Evolutionary conservation across 2,329 filamentous ascomycete genomes (phyloP).

Genomic region (Nothopassalora personata): DNA sequence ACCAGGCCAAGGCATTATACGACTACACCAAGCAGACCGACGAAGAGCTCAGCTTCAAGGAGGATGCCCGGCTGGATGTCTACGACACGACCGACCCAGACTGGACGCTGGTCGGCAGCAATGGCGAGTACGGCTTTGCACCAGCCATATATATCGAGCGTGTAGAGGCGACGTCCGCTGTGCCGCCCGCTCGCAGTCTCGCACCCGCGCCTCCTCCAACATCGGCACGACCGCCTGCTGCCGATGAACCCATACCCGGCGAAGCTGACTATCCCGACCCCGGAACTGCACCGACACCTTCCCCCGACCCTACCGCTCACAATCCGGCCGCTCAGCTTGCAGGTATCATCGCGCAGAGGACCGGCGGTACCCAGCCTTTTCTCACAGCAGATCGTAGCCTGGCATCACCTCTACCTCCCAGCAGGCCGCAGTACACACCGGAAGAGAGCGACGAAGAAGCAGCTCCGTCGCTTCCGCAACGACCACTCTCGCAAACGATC

Average conservation of each 20-base stretch:
- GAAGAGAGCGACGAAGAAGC: constrained; percentile 64
- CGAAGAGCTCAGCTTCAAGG: constrained; percentile 91
- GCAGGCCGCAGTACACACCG: constrained; percentile 54
- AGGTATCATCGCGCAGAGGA: constrained; percentile 46
- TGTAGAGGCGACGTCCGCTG: constrained; percentile 44
- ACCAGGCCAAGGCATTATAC: constrained; percentile 85
- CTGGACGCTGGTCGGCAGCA: constrained; percentile 86
- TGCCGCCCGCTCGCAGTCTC: constrained; percentile 30
- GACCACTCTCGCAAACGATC: constrained; percentile 48
- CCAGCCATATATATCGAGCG: constrained; percentile 94
- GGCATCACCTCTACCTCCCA: constrained; percentile 49
- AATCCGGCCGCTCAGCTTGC: constrained; percentile 58
- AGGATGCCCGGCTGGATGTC: constrained; percentile 76
- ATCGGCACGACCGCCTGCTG: constrained; percentile 35
- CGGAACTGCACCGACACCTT: constrained; percentile 40
- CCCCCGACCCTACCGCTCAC: constrained; percentile 34
- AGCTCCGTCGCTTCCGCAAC: constrained; percentile 57
- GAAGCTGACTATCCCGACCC: constrained; percentile 41
- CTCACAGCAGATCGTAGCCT: constrained; percentile 29
- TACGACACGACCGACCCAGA: constrained; percentile 90
- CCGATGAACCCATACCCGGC: constrained; percentile 35
- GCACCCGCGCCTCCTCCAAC: constrained; percentile 33
- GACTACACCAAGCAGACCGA: constrained; percentile 97
- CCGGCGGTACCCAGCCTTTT: constrained; percentile 31
- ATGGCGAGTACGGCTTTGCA: constrained; percentile 86